Evolutionary conservation across 164 flowering plant species (phyloP).

Genomic region (Hamamelis virginiana): DNA sequence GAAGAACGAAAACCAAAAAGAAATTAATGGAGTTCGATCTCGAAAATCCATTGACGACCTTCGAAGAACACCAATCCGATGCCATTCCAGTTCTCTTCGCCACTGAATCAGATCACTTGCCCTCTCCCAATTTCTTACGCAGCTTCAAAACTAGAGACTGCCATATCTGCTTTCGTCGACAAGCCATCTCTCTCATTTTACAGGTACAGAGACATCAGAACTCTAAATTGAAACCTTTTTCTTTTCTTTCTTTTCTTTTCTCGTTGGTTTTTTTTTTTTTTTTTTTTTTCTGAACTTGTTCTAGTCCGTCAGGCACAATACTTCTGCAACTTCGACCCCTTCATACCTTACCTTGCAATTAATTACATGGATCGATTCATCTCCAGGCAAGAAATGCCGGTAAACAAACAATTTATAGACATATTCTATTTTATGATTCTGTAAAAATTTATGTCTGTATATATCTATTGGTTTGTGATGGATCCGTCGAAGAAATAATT

Average conservation of each 20-base stretch:
- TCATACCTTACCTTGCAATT: constrained; percentile 54
- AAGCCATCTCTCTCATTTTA: constrained; percentile 39
- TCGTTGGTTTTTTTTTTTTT: not conserved
- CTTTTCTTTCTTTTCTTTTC: not conserved
- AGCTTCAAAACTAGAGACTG: too few relatives aligned
- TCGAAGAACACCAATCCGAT: constrained; percentile 25
- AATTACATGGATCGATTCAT: constrained; percentile 78
- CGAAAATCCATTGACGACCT: constrained; percentile 47
- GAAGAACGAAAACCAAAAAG: not conserved
- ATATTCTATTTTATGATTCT: too few relatives aligned
- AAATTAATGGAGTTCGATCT: constrained; percentile 56
- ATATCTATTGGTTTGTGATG: not conserved
- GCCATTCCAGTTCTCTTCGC: constrained; percentile 37
- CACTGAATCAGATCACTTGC: constrained; percentile 63
- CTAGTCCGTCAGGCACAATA: constrained; percentile 21
- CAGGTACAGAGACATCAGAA: constrained; percentile 29
- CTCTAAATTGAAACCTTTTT: not conserved
- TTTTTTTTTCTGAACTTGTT: not conserved
- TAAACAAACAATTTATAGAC: constrained; percentile 19
- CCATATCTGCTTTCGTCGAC: constrained; percentile 28
- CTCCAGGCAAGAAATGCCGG: constrained; percentile 46
- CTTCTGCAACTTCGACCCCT: constrained; percentile 41
- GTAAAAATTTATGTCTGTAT: too few relatives aligned
- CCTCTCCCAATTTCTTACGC: constrained; percentile 18
- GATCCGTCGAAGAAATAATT: not conserved